Evolutionary conservation across 176 grass and related monocot genomes (phyloP).

Genomic region (Musa troglodytarum): DNA sequence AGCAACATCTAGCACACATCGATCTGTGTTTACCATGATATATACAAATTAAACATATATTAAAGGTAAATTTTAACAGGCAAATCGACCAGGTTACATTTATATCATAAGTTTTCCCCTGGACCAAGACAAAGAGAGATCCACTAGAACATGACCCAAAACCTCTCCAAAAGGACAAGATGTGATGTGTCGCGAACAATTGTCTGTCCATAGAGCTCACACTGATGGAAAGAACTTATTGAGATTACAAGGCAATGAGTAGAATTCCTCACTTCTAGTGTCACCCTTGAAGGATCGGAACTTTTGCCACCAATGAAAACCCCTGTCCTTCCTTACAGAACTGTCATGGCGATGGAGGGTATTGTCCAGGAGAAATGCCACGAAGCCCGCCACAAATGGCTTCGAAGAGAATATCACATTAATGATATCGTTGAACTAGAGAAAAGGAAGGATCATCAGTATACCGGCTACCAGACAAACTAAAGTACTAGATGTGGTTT

Average conservation of each 20-base stretch:
- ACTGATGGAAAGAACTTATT: slow-evolving; percentile 69
- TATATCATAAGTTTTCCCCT: not conserved
- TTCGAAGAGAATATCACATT: slow-evolving; percentile 86
- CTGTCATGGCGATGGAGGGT: slow-evolving; percentile 46
- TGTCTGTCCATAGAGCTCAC: slow-evolving; percentile 14
- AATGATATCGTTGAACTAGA: slow-evolving; percentile 92
- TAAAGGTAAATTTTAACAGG: slow-evolving; percentile 11
- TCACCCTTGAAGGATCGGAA: slow-evolving; percentile 72
- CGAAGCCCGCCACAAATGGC: slow-evolving; percentile 62
- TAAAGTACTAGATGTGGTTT: not conserved
- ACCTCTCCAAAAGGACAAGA: not conserved
- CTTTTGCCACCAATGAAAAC: slow-evolving; percentile 89
- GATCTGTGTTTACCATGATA: not conserved
- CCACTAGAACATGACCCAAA: not conserved
- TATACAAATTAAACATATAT: slow-evolving; percentile 1
- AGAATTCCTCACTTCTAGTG: slow-evolving; percentile 71
- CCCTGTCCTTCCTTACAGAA: slow-evolving; percentile 65
- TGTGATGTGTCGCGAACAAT: not conserved
- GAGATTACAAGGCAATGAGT: slow-evolving; percentile 67
- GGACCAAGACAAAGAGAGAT: slow-evolving; percentile 25
- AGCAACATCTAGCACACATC: not conserved
- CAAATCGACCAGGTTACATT: slow-evolving; percentile 3
- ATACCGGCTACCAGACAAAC: not conserved
- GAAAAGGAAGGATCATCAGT: not conserved
- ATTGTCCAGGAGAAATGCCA: slow-evolving; percentile 82